Conservation (phyloP, 331 rosid genomes). For the Pyracantha coccinea region DNA sequence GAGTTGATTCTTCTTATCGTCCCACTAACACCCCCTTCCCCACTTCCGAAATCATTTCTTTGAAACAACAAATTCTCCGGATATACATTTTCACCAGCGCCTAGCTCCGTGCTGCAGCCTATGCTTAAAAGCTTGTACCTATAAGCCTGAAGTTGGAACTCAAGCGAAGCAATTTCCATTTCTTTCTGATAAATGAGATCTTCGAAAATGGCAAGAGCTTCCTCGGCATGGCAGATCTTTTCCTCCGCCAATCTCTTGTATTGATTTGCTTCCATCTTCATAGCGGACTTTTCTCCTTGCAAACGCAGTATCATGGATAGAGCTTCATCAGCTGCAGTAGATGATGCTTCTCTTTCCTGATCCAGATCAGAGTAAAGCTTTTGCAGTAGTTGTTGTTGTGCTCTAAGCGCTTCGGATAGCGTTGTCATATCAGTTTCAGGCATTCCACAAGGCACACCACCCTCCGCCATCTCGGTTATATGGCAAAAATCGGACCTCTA, state of each 20-base stretch:
- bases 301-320: conserved; percentile 84
- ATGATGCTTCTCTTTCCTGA: conserved; percentile 86
- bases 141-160: conserved; percentile 80
- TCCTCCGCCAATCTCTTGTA: conserved; percentile 90
- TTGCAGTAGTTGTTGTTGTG: conserved; percentile 70
- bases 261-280: conserved; percentile 88
- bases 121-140: conserved; percentile 59
- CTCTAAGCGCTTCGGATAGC: conserved; percentile 49
- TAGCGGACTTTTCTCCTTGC: conserved; percentile 88
- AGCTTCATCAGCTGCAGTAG: conserved; percentile 81
- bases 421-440: conserved; percentile 40
- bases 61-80: conserved; percentile 37
- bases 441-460: conserved; percentile 9
- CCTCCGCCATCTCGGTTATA: conserved; percentile 43
- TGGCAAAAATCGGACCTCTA: conserved; percentile 23
- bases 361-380: conserved; percentile 72
- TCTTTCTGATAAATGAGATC: conserved; percentile 68
- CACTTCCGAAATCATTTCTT: conserved; percentile 25
- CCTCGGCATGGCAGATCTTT: conserved; percentile 68
- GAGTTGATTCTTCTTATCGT: conserved; percentile 51
- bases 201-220: conserved; percentile 50
- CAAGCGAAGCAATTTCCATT: conserved; percentile 66
- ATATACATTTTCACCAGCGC: conserved; percentile 35
- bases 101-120: conserved; percentile 48
- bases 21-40: conserved; percentile 26